A percentile compares a stretch with the other conserved stretches of the same genome.
Evolutionary conservation across 164 flowering plant genomes (phyloP).

Genomic region (Dillenia turbinata): DNA sequence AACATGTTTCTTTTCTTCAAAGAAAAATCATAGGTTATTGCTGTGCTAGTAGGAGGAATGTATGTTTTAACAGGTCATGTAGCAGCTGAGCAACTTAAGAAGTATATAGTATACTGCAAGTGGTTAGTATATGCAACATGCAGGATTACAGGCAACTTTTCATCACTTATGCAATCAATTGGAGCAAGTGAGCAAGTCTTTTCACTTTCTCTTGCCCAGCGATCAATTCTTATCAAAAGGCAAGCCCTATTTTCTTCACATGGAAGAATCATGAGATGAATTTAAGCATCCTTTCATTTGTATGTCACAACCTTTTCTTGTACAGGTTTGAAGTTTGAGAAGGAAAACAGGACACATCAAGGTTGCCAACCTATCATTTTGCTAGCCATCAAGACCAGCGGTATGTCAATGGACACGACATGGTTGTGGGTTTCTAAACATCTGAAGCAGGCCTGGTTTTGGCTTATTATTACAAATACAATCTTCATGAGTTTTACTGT

Average conservation of each 20-base stretch:
- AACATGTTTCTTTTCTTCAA: too few relatives aligned
- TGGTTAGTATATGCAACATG: conserved; percentile 93
- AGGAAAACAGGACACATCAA: conserved; percentile 60
- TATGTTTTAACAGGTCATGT: conserved; percentile 69
- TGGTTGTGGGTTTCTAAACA: too few relatives aligned
- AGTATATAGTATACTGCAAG: conserved; percentile 83
- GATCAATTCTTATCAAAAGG: conserved; percentile 73
- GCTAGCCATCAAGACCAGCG: conserved; percentile 61
- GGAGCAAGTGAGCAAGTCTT: conserved; percentile 98
- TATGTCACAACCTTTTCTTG: neutral
- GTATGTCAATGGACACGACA: conserved; percentile 26
- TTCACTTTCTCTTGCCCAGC: conserved; percentile 66
- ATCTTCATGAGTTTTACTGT: conserved; percentile 54
- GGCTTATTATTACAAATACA: conserved; percentile 50
- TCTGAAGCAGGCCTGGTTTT: too few relatives aligned
- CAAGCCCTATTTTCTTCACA: conserved; percentile 11
- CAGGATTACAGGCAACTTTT: conserved; percentile 89
- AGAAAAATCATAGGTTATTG: conserved; percentile 49
- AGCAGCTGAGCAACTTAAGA: conserved; percentile 90
- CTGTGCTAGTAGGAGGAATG: conserved; percentile 84
- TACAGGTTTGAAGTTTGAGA: conserved; percentile 65
- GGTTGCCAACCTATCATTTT: conserved; percentile 62
- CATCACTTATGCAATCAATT: conserved; percentile 86
- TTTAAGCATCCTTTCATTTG: neutral
- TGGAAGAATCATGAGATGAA: too few relatives aligned